Conservation (phyloP, 202 grass and related monocot species). For the Thinopyrum obtusiflorum region DNA sequence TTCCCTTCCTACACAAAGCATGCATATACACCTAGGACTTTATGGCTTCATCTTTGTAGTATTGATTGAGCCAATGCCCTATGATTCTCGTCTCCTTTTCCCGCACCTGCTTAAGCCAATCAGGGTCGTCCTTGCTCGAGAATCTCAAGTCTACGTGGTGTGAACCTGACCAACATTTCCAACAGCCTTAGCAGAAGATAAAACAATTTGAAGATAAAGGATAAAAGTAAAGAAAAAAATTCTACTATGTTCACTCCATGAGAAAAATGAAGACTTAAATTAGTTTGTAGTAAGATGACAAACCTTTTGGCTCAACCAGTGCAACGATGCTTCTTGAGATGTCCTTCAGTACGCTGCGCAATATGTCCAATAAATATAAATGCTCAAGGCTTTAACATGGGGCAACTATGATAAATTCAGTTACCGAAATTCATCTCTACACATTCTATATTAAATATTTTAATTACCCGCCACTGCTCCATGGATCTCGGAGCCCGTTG, state of each 20-base stretch:
- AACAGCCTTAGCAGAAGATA: too few species aligned
- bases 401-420: not conserved
- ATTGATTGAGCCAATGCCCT: conserved; percentile 42
- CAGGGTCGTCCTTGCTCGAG: conserved; percentile 48
- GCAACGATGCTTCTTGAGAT: conserved; percentile 51
- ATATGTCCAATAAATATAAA: not conserved
- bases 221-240: not conserved
- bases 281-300: not conserved
- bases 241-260: not conserved
- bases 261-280: not conserved
- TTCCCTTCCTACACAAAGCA: not conserved
- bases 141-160: conserved; percentile 67
- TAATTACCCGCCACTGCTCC: conserved; percentile 63
- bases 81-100: conserved; percentile 50
- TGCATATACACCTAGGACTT: not conserved
- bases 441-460: not conserved
- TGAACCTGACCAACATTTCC: conserved; percentile 19
- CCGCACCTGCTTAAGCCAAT: conserved; percentile 50
- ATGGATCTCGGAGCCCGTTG: conserved; percentile 73
- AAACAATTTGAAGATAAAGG: not conserved
- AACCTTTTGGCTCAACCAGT: conserved; percentile 47
- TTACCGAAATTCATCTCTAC: not conserved
- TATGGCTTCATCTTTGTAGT: conserved; percentile 43
- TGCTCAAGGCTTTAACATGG: not conserved
- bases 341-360: conserved; percentile 36